Evolutionary conservation across 192 early-diverging fungal species (phyloP).

Genomic region (Funneliformis geosporum): DNA sequence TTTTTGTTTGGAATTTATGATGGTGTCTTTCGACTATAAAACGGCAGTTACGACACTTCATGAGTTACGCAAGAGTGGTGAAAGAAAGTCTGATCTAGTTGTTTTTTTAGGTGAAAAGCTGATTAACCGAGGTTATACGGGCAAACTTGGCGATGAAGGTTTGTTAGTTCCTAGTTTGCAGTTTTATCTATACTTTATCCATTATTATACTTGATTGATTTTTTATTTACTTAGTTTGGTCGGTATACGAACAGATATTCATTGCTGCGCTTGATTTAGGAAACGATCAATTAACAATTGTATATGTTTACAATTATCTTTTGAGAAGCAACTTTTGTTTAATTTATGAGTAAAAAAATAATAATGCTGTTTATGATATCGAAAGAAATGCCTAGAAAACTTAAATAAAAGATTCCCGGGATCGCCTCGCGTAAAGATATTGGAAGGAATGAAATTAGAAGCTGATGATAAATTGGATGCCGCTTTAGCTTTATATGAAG

Average conservation of each 20-base stretch:
- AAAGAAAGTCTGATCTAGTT: conserved; percentile 49
- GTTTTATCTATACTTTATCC: neutral
- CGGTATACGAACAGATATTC: conserved; percentile 81
- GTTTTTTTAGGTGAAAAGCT: conserved; percentile 45
- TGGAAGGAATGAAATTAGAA: conserved; percentile 81
- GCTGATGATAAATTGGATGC: conserved; percentile 68
- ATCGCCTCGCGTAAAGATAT: conserved; percentile 69
- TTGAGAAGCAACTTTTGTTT: neutral
- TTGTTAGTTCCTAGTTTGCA: neutral
- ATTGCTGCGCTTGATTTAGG: conserved; percentile 79
- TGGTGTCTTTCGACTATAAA: conserved; percentile 16
- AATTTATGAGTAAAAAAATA: neutral
- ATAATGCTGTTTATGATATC: neutral
- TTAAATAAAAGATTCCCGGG: conserved; percentile 66
- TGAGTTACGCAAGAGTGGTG: conserved; percentile 46
- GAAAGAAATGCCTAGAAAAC: conserved; percentile 56
- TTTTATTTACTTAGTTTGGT: conserved; percentile 52
- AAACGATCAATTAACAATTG: conserved; percentile 63
- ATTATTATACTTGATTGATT: conserved; percentile 1
- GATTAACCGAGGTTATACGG: conserved; percentile 36
- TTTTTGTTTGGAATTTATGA: neutral
- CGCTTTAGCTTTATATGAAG: conserved; percentile 71
- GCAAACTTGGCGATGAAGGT: conserved; percentile 50
- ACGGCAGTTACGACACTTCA: conserved; percentile 44
- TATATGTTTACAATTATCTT: conserved; percentile 11